Conservation (phyloP, 176 grass and related monocot genomes). For the Juncus inflexus region DNA sequence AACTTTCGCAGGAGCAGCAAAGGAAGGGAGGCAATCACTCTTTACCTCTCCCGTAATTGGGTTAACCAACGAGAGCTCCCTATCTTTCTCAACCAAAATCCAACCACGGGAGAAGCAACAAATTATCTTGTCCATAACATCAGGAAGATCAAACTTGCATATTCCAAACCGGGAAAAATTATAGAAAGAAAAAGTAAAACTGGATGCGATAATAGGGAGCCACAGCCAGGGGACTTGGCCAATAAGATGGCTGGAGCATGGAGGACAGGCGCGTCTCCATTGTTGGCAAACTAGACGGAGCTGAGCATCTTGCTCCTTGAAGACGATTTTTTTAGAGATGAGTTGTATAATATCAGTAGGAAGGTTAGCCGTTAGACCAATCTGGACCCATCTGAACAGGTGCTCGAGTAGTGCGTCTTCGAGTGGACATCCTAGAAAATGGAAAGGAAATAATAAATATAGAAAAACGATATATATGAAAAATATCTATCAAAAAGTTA, state of each 20-base stretch:
- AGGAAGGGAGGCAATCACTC: too few species aligned
- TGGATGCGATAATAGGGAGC: background rate
- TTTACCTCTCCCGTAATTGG: too few species aligned
- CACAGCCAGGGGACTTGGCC: background rate
- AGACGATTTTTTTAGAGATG: constrained; percentile 1
- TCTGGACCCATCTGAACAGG: background rate
- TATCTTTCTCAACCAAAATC: background rate
- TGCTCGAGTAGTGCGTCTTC: too few species aligned
- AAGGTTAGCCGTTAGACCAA: background rate
- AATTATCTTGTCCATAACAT: background rate
- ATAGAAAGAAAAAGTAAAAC: background rate
- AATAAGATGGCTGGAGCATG: background rate
- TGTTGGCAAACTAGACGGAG: constrained; percentile 1
- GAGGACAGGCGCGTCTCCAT: background rate
- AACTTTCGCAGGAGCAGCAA: background rate
- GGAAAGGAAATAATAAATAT: too few species aligned
- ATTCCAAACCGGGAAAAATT: constrained; percentile 1
- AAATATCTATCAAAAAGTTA: too few species aligned
- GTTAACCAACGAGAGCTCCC: background rate
- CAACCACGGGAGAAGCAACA: background rate
- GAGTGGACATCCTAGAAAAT: too few species aligned
- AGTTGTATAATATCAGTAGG: background rate
- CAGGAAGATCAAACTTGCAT: background rate
- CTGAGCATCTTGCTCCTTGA: background rate
- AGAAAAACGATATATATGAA: too few species aligned